These are phyloP conservation scores for Rhododendron ferrugineum DNA, from an alignment of 148 eudicot species.

Conservation along the genomic window DNA sequence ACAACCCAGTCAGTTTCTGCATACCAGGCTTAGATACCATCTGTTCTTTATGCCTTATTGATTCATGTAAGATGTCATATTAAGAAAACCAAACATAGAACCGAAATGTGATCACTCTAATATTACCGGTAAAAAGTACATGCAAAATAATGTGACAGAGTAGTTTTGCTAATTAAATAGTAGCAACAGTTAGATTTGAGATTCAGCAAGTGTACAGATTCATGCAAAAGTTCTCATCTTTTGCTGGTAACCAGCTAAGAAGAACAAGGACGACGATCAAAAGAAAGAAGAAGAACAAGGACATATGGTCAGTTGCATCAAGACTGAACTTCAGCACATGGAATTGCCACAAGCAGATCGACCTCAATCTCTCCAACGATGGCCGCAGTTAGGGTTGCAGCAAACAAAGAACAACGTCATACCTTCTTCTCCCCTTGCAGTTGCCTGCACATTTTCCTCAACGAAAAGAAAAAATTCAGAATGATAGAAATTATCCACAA, in stretches of 20 bases:
- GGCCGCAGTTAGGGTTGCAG: conserved; percentile 87
- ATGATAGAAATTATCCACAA: background rate
- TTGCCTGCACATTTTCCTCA: conserved; percentile 43
- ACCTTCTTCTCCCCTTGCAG: conserved; percentile 89
- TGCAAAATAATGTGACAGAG: background rate
- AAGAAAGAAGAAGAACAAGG: background rate
- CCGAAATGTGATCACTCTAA: background rate
- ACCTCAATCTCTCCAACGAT: conserved; percentile 73
- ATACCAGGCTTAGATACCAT: background rate
- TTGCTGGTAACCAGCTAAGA: background rate
- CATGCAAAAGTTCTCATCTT: background rate
- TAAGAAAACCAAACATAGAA: background rate
- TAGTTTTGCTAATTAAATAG: background rate
- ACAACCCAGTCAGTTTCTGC: background rate
- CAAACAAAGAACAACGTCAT: conserved; percentile 88
- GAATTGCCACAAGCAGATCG: background rate
- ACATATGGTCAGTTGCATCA: background rate
- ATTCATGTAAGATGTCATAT: background rate
- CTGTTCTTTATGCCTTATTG: background rate
- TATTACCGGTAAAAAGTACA: background rate
- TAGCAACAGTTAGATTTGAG: background rate
- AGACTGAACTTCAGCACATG: background rate
- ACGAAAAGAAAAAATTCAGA: background rate
- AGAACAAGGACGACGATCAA: background rate
- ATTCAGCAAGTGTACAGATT: background rate